Conservation (phyloP, 108 stramenopile genomes). For the Poteriospumella lacustris region DNA sequence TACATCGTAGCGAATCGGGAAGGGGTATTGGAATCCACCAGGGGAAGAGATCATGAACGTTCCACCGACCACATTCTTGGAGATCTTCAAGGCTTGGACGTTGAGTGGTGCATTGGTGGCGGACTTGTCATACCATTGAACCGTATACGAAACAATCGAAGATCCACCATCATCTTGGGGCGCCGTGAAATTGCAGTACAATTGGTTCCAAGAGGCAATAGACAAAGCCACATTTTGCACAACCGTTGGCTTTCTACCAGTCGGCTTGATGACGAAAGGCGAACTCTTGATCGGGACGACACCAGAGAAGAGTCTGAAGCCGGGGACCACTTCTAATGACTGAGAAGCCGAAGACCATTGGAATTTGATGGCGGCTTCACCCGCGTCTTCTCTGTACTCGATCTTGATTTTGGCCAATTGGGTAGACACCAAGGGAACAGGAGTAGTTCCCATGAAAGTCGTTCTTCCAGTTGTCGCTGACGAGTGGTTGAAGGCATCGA, state of each 20-base stretch:
- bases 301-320: slow-evolving; percentile 48
- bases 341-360: slow-evolving; percentile 60
- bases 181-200: slow-evolving; percentile 53
- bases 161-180: slow-evolving; percentile 65
- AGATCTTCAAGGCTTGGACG: slow-evolving; percentile 46
- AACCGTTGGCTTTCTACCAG: slow-evolving; percentile 52
- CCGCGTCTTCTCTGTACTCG: slow-evolving; percentile 64
- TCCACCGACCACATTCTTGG: slow-evolving; percentile 27
- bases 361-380: slow-evolving; percentile 48
- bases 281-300: slow-evolving; percentile 46
- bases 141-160: slow-evolving; percentile 52
- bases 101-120: slow-evolving; percentile 47
- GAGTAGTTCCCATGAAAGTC: slow-evolving; percentile 29
- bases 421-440: slow-evolving; percentile 30
- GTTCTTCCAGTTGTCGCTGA: background rate
- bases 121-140: slow-evolving; percentile 50
- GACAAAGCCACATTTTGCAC: slow-evolving; percentile 46
- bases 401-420: slow-evolving; percentile 48
- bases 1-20: slow-evolving; percentile 34
- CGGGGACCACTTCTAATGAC: slow-evolving; percentile 52
- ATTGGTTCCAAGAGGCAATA: slow-evolving; percentile 50
- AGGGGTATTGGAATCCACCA: slow-evolving; percentile 29
- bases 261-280: slow-evolving; percentile 50
- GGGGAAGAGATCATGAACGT: slow-evolving; percentile 38
- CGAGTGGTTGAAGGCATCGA: slow-evolving; percentile 65